A percentile compares a stretch with the other conserved stretches of the same genome.
Evolutionary conservation across 305 asterid genomes (phyloP).

Genomic region (Rubia peregrina): DNA sequence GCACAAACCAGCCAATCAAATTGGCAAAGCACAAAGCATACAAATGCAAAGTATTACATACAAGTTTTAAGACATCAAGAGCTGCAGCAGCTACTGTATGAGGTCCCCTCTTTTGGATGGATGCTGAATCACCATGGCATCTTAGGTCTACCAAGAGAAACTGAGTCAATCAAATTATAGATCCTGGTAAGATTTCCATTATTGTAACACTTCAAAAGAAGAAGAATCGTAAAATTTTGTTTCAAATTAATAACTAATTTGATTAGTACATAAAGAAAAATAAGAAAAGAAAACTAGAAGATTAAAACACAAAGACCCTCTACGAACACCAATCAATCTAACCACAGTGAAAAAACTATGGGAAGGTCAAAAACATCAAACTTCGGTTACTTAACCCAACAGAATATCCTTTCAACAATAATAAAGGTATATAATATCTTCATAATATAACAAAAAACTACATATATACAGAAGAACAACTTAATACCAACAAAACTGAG

Average conservation of each 20-base stretch:
- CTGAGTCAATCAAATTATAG: constrained; percentile 42
- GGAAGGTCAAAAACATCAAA: neutral
- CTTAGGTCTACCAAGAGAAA: constrained; percentile 97
- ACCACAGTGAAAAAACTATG: neutral
- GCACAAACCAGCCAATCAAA: neutral
- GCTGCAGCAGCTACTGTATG: constrained; percentile 93
- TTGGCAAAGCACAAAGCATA: constrained; percentile 2
- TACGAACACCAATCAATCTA: neutral
- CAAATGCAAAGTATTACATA: constrained; percentile 31
- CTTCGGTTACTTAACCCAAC: neutral
- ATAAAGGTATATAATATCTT: neutral
- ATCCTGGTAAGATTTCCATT: constrained; percentile 25
- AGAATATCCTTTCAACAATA: neutral
- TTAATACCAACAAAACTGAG: neutral
- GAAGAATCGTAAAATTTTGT: neutral
- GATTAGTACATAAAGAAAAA: neutral
- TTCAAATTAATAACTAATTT: neutral
- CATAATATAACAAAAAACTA: neutral
- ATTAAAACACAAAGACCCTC: neutral
- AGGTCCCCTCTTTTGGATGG: constrained; percentile 68
- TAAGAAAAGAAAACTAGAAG: neutral
- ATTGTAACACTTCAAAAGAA: neutral
- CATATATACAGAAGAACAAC: neutral
- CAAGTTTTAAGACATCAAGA: constrained; percentile 88
- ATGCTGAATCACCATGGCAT: constrained; percentile 95